phyloP scores from a whole-genome alignment of 2,329 filamentous ascomycete genomes.

The Pyrenochaeta sp. region DNA sequence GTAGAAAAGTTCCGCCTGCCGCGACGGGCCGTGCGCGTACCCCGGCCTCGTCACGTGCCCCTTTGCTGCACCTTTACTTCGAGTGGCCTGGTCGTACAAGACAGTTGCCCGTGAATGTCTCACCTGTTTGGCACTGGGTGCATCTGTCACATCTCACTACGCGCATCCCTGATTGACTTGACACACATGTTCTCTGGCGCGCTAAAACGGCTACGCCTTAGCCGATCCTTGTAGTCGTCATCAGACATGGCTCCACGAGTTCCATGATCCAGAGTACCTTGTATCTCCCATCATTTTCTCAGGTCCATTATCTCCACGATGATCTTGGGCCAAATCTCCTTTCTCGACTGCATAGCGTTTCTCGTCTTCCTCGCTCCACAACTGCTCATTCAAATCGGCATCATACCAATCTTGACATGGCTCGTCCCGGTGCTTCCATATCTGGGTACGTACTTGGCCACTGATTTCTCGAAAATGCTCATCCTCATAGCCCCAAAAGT shows the following conservation, averaged over 20 bases:
- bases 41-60: constrained; percentile 8
- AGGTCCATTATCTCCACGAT: constrained; percentile 53
- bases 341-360: constrained; percentile 78
- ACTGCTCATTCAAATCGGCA: constrained; percentile 71
- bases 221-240: constrained; percentile 26
- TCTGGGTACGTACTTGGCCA: constrained; percentile 60
- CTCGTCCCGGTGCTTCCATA: constrained; percentile 72
- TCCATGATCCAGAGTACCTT: background rate
- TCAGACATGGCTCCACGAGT: constrained; percentile 9
- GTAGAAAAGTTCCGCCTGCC: constrained; percentile 20
- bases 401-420: constrained; percentile 65
- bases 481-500: constrained; percentile 55
- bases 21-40: constrained; percentile 11
- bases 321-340: constrained; percentile 77
- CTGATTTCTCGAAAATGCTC: constrained; percentile 18
- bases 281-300: background rate
- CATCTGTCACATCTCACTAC: no score
- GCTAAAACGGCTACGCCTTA: constrained; percentile 29
- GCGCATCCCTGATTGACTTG: no score
- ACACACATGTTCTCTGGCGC: constrained; percentile 2
- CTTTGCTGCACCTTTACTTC: background rate
- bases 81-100: constrained; percentile 2
- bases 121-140: no score
- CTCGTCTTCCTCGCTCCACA: constrained; percentile 74
- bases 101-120: no score